phyloP scores from a whole-genome alignment of 2,329 filamentous ascomycete species.

The Harringtonia aguacate region DNA sequence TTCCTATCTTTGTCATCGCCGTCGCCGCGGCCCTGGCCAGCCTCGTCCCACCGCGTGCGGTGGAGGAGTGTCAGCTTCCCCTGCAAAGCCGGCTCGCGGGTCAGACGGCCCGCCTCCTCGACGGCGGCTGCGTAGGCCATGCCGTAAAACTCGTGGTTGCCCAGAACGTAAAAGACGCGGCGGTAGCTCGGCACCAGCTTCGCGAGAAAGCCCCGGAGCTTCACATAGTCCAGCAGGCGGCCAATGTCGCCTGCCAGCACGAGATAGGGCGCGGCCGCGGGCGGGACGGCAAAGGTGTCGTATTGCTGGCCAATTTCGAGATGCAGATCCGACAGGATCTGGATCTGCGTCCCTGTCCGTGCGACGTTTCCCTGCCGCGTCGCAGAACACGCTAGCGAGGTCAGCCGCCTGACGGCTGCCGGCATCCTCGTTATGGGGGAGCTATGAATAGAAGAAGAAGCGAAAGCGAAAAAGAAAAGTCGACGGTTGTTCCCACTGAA shows the following conservation, averaged over 20 bases:
- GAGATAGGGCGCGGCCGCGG: slow-evolving; percentile 25
- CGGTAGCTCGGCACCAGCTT: slow-evolving; percentile 34
- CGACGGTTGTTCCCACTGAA: too few species aligned
- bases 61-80: slow-evolving; percentile 33
- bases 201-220: slow-evolving; percentile 27
- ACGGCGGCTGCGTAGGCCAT: slow-evolving; percentile 3
- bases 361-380: too few species aligned
- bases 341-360: slow-evolving; percentile 14
- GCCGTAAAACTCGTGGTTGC: slow-evolving; percentile 45
- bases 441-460: not conserved
- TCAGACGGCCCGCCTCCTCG: not conserved
- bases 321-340: slow-evolving; percentile 49
- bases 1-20: not conserved
- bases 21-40: slow-evolving; percentile 18
- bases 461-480: not conserved
- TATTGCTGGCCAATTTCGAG: slow-evolving; percentile 27
- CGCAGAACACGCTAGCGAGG: too few species aligned
- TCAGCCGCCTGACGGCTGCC: too few species aligned
- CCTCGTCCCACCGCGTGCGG: slow-evolving; percentile 26
- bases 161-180: slow-evolving; percentile 38
- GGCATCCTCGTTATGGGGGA: too few species aligned
- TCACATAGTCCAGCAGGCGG: slow-evolving; percentile 29
- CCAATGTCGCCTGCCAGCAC: slow-evolving; percentile 48
- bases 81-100: slow-evolving; percentile 22
- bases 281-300: not conserved